Base-by-base conservation (phyloP, 2,329 filamentous ascomycete genomes). In the Cladosporium phlei region DNA sequence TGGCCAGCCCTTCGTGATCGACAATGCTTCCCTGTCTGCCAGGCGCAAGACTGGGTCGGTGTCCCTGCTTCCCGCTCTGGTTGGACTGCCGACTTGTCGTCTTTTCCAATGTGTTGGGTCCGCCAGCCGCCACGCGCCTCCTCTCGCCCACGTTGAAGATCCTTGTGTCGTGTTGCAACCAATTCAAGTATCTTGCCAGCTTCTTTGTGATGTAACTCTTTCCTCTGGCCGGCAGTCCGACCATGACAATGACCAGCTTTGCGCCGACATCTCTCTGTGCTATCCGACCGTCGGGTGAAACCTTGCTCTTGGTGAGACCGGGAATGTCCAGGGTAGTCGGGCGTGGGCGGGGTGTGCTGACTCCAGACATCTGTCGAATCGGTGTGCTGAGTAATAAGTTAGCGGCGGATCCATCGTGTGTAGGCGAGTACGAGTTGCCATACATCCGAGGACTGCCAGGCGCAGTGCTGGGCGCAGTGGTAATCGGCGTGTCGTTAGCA, bases 181-280 rank as follows among this genome's bases (percentile, higher is more conserved):
- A 98, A 39, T 94, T 91, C 40, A 98, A 73, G 64, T 97, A 98
- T 52, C 93, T 80, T 49, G 93, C 86, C 53, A 98, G 79, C 72
- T 98, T 98, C 75, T 97, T 97, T 52, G 93, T 97, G 60, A 98
- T 95, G 69, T 98, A 98, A 46, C 90, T 96, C 72, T 98, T 98
- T 64, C 93, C 93, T 60, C 93, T 78, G 8, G 93, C 93, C 2
- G 93, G 93, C 59, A 98, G 72, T 53, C 93, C 93, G 51, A 98
- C 93, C 93, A 98, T 98, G 65, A 98, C 83, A 60, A 98, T 95
- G 63, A 97, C 88, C 52, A 98, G 76, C 74, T 98, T 98, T 30
- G 93, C 86, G 39, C 90, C 93, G 39, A 98, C 86, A 76, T 98
- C 93, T 61, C 91, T 80, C 63, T 91, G 83, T 46, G 93, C 85